Percentiles rank a stretch among this genome's conserved stretches.
phyloP scores from a whole-genome alignment of 1,284 basidiomycete genomes.

The Leccinum subrobustum region DNA sequence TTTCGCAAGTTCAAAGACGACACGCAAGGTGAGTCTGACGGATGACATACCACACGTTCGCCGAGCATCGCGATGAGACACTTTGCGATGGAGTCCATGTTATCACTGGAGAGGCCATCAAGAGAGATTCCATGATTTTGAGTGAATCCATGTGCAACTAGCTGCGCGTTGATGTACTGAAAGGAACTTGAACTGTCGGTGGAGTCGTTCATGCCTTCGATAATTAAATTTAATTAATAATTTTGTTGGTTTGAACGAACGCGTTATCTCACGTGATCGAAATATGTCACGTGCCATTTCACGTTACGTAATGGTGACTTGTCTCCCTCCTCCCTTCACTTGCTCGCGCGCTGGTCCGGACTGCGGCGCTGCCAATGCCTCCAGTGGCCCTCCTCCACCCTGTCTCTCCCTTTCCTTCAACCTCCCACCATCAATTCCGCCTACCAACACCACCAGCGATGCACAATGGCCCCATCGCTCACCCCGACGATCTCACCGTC shows the following conservation, averaged over 20 bases:
- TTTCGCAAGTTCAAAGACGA: constrained; percentile 29
- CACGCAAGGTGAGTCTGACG: neutral
- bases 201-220: neutral
- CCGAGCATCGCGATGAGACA: constrained; percentile 79
- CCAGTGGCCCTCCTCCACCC: constrained; percentile 37
- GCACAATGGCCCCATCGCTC: constrained; percentile 30
- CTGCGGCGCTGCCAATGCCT: constrained; percentile 29
- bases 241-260: neutral
- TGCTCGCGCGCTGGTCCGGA: neutral
- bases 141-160: constrained; percentile 64
- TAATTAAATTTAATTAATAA: neutral
- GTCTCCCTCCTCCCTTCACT: neutral
- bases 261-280: constrained; percentile 19
- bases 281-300: constrained; percentile 29
- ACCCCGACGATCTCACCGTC: constrained; percentile 41
- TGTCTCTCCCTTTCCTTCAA: constrained; percentile 25
- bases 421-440: constrained; percentile 6
- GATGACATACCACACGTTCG: constrained; percentile 68
- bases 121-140: constrained; percentile 56
- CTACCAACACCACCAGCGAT: constrained; percentile 23
- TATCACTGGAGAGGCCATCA: constrained; percentile 45
- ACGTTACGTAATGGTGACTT: constrained; percentile 29
- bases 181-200: constrained; percentile 28
- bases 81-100: constrained; percentile 68
- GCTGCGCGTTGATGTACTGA: constrained; percentile 29